Percentiles rank a stretch among this genome's conserved stretches.
These are phyloP conservation scores for Botrytis pseudocinerea DNA, from an alignment of 2,329 filamentous ascomycete species.

Conservation along the genomic window DNA sequence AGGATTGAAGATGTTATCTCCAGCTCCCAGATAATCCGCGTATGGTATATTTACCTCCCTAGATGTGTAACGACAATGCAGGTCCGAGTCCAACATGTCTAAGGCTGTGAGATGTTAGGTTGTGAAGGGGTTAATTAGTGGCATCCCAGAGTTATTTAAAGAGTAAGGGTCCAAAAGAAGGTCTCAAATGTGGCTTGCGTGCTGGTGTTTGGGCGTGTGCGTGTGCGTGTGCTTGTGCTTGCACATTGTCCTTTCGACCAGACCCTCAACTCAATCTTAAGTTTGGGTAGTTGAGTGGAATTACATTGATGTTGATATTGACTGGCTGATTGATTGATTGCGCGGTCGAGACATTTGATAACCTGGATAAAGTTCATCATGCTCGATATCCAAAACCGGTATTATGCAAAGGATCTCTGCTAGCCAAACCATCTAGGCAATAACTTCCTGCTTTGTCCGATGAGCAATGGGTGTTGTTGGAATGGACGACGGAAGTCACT, in stretches of 20 bases:
- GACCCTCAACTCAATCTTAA: background rate
- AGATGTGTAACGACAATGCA: background rate
- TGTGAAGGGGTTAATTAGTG: background rate
- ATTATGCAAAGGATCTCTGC: background rate
- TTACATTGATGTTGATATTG: background rate
- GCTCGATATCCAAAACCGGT: background rate
- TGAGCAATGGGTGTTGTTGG: background rate
- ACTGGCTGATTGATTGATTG: background rate
- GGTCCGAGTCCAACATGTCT: background rate
- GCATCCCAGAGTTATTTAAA: background rate
- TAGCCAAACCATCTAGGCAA: background rate
- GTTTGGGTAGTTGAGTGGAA: background rate
- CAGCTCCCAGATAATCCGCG: background rate
- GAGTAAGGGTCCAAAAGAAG: background rate
- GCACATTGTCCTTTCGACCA: too few species aligned
- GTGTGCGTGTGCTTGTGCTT: background rate
- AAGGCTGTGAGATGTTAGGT: background rate
- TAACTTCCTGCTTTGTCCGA: background rate
- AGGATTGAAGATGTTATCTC: background rate
- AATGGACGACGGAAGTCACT: background rate
- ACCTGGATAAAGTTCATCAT: background rate
- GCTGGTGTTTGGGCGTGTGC: background rate
- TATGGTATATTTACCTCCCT: background rate
- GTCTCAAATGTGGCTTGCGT: constrained; percentile 4
- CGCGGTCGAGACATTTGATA: background rate